phyloP scores from a whole-genome alignment of 169 alveolate genomes.

The Plasmodium inui region DNA sequence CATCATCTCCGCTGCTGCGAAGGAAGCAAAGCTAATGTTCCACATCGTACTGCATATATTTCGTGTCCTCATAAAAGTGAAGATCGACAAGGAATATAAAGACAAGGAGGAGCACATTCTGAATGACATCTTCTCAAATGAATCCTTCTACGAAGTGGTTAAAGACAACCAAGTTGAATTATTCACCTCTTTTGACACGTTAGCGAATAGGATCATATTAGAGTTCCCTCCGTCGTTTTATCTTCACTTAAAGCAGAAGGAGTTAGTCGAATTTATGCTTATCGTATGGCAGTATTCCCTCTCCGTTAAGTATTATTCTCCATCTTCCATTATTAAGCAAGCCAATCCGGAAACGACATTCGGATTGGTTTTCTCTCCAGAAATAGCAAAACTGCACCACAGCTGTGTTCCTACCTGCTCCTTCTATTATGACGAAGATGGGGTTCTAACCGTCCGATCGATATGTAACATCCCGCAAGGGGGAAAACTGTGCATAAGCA shows the following conservation, averaged over 20 bases:
- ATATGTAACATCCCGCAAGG: slow-evolving; percentile 88
- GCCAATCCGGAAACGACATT: slow-evolving; percentile 81
- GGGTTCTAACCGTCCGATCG: slow-evolving; percentile 87
- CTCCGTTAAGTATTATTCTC: slow-evolving; percentile 81
- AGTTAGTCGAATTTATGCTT: slow-evolving; percentile 82
- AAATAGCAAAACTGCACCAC: slow-evolving; percentile 84
- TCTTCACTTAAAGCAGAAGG: slow-evolving; percentile 83
- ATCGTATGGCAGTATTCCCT: slow-evolving; percentile 86
- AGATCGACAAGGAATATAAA: slow-evolving; percentile 76
- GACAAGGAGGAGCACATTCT: slow-evolving; percentile 71
- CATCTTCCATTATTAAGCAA: slow-evolving; percentile 83
- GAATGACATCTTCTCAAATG: slow-evolving; percentile 77
- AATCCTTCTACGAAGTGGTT: slow-evolving; percentile 79
- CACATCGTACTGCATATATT: slow-evolving; percentile 79
- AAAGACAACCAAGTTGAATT: slow-evolving; percentile 80
- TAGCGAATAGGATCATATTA: slow-evolving; percentile 83
- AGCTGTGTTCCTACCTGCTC: slow-evolving; percentile 89
- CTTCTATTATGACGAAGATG: slow-evolving; percentile 82
- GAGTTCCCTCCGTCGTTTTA: slow-evolving; percentile 85
- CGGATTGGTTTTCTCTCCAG: slow-evolving; percentile 84
- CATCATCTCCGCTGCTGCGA: slow-evolving; percentile 80
- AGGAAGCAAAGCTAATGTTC: slow-evolving; percentile 75
- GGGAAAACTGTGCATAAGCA: slow-evolving; percentile 83
- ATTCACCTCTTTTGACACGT: slow-evolving; percentile 71
- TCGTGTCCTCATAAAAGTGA: slow-evolving; percentile 77